Evolutionary conservation across 106 monocot genomes (phyloP).

Genomic region (Cymbidium sinense): DNA sequence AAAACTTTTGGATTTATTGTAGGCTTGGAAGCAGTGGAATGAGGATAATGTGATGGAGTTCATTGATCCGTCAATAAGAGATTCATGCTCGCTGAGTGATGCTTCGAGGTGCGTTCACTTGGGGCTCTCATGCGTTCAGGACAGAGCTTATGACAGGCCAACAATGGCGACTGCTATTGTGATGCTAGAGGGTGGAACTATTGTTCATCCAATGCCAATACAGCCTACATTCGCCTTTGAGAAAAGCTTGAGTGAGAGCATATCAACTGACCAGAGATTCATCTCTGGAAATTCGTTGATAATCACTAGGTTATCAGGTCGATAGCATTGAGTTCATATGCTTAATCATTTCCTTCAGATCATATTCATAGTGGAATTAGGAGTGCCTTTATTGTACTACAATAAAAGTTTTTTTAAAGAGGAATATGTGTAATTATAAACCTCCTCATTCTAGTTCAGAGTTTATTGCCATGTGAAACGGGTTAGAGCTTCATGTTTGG

Average conservation of each 20-base stretch:
- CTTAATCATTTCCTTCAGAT: not conserved
- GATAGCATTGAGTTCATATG: not conserved
- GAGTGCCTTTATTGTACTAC: not conserved
- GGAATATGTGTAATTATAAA: not conserved
- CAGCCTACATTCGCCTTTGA: constrained; percentile 16
- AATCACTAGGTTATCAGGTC: not conserved
- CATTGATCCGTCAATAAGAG: constrained; percentile 11
- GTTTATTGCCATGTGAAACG: not conserved
- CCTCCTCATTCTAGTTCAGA: not conserved
- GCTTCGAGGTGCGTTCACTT: constrained; percentile 12
- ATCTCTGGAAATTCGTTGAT: not conserved
- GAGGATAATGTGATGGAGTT: constrained; percentile 16
- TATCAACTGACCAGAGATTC: constrained; percentile 1
- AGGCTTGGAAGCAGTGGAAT: constrained; percentile 25
- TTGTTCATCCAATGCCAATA: constrained; percentile 1
- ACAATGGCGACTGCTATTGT: constrained; percentile 14
- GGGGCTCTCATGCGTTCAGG: constrained; percentile 21
- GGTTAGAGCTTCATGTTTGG: not conserved
- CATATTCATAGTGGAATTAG: not conserved
- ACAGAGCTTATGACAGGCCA: constrained; percentile 17
- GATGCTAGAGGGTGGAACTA: constrained; percentile 18
- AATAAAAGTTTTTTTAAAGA: not conserved
- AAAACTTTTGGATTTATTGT: not conserved
- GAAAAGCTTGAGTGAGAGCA: not conserved
- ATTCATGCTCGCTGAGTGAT: constrained; percentile 1